Evolutionary conservation across 2,329 filamentous ascomycete genomes (phyloP).

Genomic region (Verticillium zaregamsianum): DNA sequence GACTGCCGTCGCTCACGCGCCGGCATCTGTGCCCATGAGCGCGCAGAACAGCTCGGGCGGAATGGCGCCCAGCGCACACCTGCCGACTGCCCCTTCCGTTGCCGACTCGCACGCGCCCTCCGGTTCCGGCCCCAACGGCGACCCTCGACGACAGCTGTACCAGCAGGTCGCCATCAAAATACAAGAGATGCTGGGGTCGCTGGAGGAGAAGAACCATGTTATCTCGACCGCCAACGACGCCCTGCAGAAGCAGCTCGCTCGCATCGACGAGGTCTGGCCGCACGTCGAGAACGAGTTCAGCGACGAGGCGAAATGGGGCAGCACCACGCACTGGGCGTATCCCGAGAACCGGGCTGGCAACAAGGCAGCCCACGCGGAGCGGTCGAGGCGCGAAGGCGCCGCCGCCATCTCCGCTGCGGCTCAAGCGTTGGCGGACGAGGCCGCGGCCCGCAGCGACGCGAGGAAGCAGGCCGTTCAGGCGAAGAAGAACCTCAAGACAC

Average conservation of each 20-base stretch:
- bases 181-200: constrained; percentile 78
- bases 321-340: constrained; percentile 92
- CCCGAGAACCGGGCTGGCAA: constrained; percentile 68
- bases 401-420: constrained; percentile 73
- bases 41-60: constrained; percentile 45
- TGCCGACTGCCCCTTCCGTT: constrained; percentile 32
- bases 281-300: constrained; percentile 86
- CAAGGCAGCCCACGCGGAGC: constrained; percentile 63
- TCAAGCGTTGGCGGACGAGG: constrained; percentile 75
- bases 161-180: constrained; percentile 74
- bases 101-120: constrained; percentile 37
- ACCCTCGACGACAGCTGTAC: constrained; percentile 69
- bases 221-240: constrained; percentile 89
- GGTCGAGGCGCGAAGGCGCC: constrained; percentile 73
- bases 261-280: constrained; percentile 83
- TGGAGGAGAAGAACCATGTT: constrained; percentile 98
- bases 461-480: constrained; percentile 77
- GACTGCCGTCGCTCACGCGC: constrained; percentile 34
- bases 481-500: constrained; percentile 66
- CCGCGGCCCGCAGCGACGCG: constrained; percentile 77
- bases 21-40: constrained; percentile 43
- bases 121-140: constrained; percentile 49
- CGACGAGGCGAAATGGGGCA: constrained; percentile 91
- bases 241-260: constrained; percentile 75
- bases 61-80: constrained; percentile 28